Percentiles rank a stretch among this genome's conserved stretches.
Conservation (phyloP, 2,329 filamentous ascomycete species). For the Alternaria longipes region DNA sequence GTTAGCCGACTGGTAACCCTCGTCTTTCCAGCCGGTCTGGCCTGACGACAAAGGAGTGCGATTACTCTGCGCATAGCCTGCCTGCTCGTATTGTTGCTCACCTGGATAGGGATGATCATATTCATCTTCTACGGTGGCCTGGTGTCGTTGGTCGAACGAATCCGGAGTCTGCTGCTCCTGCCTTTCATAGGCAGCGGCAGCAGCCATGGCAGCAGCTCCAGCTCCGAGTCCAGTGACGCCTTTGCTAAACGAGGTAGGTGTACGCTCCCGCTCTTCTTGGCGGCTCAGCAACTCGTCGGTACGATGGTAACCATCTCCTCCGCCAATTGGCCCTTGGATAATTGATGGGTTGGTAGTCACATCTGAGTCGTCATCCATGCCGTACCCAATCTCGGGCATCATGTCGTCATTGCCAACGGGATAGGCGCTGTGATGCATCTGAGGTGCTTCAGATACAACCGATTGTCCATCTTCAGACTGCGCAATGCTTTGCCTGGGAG, state of each 20-base stretch:
- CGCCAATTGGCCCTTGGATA: slow-evolving; percentile 76
- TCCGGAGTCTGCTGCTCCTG: slow-evolving; percentile 39
- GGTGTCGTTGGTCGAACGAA: slow-evolving; percentile 41
- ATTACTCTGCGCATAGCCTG: slow-evolving; percentile 42
- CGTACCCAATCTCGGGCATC: slow-evolving; percentile 80
- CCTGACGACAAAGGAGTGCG: slow-evolving; percentile 51
- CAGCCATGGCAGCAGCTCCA: slow-evolving; percentile 62
- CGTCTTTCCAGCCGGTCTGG: slow-evolving; percentile 72
- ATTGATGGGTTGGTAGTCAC: slow-evolving; percentile 86
- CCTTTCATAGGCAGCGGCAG: slow-evolving; percentile 59
- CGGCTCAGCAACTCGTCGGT: slow-evolving; percentile 47
- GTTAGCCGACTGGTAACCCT: slow-evolving; percentile 88
- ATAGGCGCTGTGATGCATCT: slow-evolving; percentile 74
- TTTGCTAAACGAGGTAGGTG: slow-evolving; percentile 44
- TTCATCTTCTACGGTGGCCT: slow-evolving; percentile 52
- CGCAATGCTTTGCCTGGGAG: slow-evolving; percentile 64
- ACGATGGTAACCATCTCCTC: slow-evolving; percentile 56
- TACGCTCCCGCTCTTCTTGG: slow-evolving; percentile 48
- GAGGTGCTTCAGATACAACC: slow-evolving; percentile 50
- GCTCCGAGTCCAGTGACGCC: slow-evolving; percentile 53
- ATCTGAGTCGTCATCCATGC: slow-evolving; percentile 67
- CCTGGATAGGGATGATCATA: slow-evolving; percentile 44
- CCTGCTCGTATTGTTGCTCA: slow-evolving; percentile 48
- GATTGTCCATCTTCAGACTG: slow-evolving; percentile 52
- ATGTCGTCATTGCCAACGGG: slow-evolving; percentile 72